Percentiles rank a stretch among this genome's conserved stretches.
Conservation (phyloP, 208 protist genomes). For the Cochliopodium minus region DNA sequence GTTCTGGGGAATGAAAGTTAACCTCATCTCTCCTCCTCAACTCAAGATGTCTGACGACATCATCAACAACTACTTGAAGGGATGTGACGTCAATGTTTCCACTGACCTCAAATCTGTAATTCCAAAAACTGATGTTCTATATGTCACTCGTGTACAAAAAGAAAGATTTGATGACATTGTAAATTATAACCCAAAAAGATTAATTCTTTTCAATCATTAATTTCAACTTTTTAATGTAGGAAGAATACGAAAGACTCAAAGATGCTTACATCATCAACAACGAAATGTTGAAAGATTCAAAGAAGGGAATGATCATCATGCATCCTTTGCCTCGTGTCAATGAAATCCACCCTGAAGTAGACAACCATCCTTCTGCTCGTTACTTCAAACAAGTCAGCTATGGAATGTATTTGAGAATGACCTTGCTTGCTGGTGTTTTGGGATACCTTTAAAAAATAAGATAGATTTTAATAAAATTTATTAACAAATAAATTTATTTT, state of each 20-base stretch:
- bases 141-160: conserved; percentile 87
- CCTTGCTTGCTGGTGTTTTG: conserved; percentile 55
- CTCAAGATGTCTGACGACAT: conserved; percentile 65
- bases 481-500: too few relatives aligned
- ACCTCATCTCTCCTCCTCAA: conserved; percentile 59
- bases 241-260: conserved; percentile 62
- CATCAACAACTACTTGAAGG: conserved; percentile 35
- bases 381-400: conserved; percentile 94
- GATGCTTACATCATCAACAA: conserved; percentile 45
- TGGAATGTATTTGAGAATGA: conserved; percentile 92
- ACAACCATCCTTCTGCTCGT: conserved; percentile 71
- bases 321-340: conserved; percentile 88
- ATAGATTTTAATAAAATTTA: too few relatives aligned
- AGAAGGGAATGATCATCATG: conserved; percentile 81
- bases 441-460: too few relatives aligned
- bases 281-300: conserved; percentile 41
- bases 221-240: too few relatives aligned
- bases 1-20: conserved; percentile 60
- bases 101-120: conserved; percentile 29
- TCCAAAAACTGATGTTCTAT: conserved; percentile 74
- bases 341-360: conserved; percentile 74
- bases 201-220: neutral
- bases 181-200: too few relatives aligned
- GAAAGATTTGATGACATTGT: conserved; percentile 75
- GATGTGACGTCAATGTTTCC: conserved; percentile 27